Base-by-base conservation (phyloP, 2,329 filamentous ascomycete species). In the Trichothecium sympodiale region DNA sequence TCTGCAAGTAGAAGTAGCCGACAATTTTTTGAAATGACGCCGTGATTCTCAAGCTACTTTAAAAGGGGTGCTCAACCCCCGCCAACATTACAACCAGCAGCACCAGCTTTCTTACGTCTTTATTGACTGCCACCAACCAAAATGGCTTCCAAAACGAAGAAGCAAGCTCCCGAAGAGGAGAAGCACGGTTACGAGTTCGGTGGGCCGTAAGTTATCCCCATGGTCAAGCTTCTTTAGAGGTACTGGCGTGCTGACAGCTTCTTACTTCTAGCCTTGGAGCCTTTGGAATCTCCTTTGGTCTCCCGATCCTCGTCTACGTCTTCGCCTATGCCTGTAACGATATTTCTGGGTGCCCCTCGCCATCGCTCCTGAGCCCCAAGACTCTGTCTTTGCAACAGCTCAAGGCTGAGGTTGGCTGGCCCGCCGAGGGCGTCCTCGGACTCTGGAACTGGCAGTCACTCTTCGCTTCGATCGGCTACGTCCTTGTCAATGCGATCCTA, bases 311-410 rank as follows among this genome's bases (percentile, higher is more conserved):
- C 44, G 74, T 86, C 47, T 94, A 91, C 61, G 55, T 78, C 48
- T 80, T 89, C 53, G 71, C 79, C 32, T 94, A 95, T 53, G 67
- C 81, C 49, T 95, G 89, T 71, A 96, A 95, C 62, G 88, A 96
- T 56, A 67, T 93, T 43, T 81, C 85, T 8, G 89, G 91, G 39
- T 96, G 91, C 54, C 91, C 89, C 32, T 80, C 84, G 3, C 86
- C 88, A 4, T 86, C 83, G 4, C 68, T 89, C 8, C 70, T 94
- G 27, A 69, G 71, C 46, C 87, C 83, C 23, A 77, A 71, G 38
- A 81, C 74, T 8, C 62, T 94, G 40, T 77, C 77, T 29, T 63
- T 87, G 33, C 73, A 80, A 15, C 72, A 74, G 48, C 63, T 95
- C 46, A 91, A 89, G 64, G 55, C 65, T 37, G 86, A 95, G 51